These are phyloP conservation scores for Paramecium bursaria DNA, from an alignment of 73 alveolate genomes.

Conservation along the genomic window DNA sequence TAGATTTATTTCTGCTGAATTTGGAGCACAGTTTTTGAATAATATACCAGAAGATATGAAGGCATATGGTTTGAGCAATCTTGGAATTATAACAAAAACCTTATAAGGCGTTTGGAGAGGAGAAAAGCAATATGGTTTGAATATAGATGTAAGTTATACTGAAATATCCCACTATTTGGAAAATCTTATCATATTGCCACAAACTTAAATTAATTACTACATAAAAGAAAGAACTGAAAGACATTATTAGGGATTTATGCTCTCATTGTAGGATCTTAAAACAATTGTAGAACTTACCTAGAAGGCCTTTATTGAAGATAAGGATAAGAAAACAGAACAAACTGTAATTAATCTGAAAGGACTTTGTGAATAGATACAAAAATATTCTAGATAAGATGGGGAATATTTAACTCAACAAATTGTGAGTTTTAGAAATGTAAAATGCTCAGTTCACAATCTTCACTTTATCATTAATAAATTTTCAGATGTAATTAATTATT, in stretches of 20 bases:
- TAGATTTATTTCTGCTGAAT: slow-evolving; percentile 31
- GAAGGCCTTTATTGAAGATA: slow-evolving; percentile 37
- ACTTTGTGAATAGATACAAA: background rate
- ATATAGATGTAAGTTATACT: background rate
- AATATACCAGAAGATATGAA: too few species aligned
- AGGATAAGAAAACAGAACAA: too few species aligned
- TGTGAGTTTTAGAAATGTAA: background rate
- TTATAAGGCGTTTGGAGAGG: slow-evolving; percentile 27
- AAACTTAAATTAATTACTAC: slow-evolving; percentile 4
- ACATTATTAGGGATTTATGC: slow-evolving; percentile 10
- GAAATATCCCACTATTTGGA: background rate
- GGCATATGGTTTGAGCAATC: too few species aligned
- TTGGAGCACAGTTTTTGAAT: slow-evolving; percentile 33
- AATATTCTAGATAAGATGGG: background rate
- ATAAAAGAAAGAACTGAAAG: slow-evolving; percentile 14
- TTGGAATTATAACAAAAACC: background rate
- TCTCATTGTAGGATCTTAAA: slow-evolving; percentile 8
- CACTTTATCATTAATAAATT: slow-evolving; percentile 5
- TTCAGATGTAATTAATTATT: slow-evolving; percentile 34
- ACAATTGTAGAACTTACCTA: background rate
- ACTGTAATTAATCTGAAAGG: slow-evolving; percentile 17
- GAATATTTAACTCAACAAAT: slow-evolving; percentile 38
- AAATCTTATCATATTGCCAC: slow-evolving; percentile 6
- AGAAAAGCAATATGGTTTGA: background rate
- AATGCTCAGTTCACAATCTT: background rate